Percentiles rank a stretch among this genome's conserved stretches.
Conservation (phyloP, 148 eudicot species). For the Drosera capensis region DNA sequence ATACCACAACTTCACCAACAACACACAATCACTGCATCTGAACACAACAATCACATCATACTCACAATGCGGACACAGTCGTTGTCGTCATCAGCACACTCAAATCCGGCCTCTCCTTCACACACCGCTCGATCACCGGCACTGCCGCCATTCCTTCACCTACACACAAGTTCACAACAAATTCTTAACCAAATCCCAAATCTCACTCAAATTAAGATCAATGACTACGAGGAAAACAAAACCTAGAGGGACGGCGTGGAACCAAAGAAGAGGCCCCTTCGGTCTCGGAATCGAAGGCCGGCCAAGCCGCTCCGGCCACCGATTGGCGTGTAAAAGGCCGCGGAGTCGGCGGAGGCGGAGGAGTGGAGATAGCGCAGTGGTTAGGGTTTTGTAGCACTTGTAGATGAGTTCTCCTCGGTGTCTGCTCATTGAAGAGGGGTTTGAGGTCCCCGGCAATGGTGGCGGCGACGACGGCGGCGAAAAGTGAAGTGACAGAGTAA, state of each 20-base stretch:
- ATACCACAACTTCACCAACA: neutral
- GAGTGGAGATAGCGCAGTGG: slow-evolving; percentile 47
- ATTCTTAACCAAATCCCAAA: neutral
- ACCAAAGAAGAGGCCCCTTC: slow-evolving; percentile 64
- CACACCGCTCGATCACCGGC: slow-evolving; percentile 56
- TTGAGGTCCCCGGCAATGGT: no score
- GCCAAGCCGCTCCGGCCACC: slow-evolving; percentile 85
- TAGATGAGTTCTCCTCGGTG: slow-evolving; percentile 43
- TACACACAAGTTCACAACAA: slow-evolving; percentile 10
- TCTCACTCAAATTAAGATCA: neutral
- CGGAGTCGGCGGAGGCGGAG: slow-evolving; percentile 57
- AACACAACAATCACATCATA: neutral
- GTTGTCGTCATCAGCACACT: slow-evolving; percentile 79
- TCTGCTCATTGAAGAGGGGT: no score
- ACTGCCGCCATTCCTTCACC: slow-evolving; percentile 91
- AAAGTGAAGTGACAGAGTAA: no score
- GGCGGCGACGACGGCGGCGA: no score
- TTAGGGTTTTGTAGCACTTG: slow-evolving; percentile 44
- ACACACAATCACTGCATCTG: no score
- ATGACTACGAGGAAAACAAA: neutral
- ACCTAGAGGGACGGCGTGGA: slow-evolving; percentile 96
- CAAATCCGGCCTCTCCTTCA: slow-evolving; percentile 52
- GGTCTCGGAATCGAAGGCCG: slow-evolving; percentile 68
- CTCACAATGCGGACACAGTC: slow-evolving; percentile 74
- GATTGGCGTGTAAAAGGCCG: slow-evolving; percentile 54